These are phyloP conservation scores for Coffea canephora DNA, from an alignment of 257 asterid genomes.

Conservation along the genomic window DNA sequence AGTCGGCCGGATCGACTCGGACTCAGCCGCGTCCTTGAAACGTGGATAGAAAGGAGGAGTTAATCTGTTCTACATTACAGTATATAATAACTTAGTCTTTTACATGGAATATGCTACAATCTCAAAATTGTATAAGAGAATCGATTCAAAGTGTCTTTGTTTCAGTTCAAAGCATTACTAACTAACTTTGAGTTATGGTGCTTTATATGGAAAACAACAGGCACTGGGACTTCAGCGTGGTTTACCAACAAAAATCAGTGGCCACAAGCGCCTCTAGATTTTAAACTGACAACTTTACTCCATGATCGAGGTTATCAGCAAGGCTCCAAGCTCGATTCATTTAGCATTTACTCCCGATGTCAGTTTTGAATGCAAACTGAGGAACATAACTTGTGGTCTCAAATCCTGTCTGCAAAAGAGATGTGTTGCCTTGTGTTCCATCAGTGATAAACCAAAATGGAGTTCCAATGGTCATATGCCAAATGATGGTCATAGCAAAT, in stretches of 20 bases:
- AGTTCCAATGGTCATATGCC: background rate
- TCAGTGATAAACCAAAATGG: conserved; percentile 12
- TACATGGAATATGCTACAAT: background rate
- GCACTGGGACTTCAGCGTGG: background rate
- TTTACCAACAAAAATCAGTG: conserved; percentile 6
- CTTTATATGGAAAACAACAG: background rate
- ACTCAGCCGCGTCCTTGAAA: too few species aligned
- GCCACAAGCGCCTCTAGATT: background rate
- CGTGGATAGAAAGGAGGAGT: too few species aligned
- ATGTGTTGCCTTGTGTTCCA: conserved; percentile 1
- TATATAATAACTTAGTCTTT: too few species aligned
- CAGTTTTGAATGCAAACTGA: background rate
- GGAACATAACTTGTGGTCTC: background rate
- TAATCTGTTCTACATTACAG: too few species aligned
- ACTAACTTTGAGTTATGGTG: too few species aligned
- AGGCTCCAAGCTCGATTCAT: background rate
- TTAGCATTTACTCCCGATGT: background rate
- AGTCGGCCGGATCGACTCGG: too few species aligned
- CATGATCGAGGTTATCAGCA: conserved; percentile 5
- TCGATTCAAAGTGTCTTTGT: background rate
- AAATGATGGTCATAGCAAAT: background rate
- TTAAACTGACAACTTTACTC: background rate
- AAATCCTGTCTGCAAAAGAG: background rate
- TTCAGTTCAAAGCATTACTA: background rate
- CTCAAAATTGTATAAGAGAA: background rate